Percentiles rank a stretch among this genome's conserved stretches.
phyloP scores from a whole-genome alignment of 2,329 filamentous ascomycete genomes.

The Thielaviopsis musarum region DNA sequence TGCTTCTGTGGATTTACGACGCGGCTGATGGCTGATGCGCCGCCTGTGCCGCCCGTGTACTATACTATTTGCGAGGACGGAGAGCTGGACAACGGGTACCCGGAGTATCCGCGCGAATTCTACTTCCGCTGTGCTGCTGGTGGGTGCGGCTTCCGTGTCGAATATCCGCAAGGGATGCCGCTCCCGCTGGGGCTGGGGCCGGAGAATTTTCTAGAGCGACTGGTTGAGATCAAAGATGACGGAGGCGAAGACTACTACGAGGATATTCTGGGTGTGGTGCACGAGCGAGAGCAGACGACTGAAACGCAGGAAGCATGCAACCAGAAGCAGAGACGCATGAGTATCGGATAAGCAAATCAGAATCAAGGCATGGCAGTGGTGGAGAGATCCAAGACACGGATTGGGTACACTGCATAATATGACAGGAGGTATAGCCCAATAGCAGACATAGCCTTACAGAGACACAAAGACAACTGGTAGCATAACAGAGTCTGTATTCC shows the following conservation, averaged over 20 bases:
- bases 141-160: slow-evolving; percentile 6
- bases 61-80: background rate
- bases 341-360: background rate
- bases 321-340: background rate
- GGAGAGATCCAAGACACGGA: no score
- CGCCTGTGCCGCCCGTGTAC: background rate
- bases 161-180: slow-evolving; percentile 1
- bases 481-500: no score
- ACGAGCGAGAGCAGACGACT: background rate
- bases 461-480: no score
- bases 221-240: slow-evolving; percentile 2
- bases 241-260: slow-evolving; percentile 8
- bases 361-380: no score
- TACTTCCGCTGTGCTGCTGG: slow-evolving; percentile 10
- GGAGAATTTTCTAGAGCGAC: background rate
- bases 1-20: slow-evolving; percentile 10
- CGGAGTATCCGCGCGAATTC: background rate
- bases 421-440: no score
- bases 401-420: no score
- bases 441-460: no score
- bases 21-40: background rate
- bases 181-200: background rate
- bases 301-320: background rate
- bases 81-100: background rate
- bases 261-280: slow-evolving; percentile 7